A percentile compares a stretch with the other conserved stretches of the same genome.
phyloP scores from a whole-genome alignment of 2,329 filamentous ascomycete species.

The Aspergillus sclerotialis region DNA sequence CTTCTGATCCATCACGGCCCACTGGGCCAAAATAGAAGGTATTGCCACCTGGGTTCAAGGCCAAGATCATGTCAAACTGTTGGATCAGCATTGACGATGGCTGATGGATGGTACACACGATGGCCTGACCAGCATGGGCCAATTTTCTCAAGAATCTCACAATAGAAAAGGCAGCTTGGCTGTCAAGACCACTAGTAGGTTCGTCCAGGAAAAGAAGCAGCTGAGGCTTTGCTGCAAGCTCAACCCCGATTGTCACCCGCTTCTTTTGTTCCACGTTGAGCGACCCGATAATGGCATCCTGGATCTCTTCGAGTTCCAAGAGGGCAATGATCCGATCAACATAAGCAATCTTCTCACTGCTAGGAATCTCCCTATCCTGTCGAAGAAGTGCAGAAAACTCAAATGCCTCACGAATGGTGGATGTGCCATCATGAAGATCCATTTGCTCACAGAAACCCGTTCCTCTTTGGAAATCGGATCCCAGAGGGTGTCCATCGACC shows the following conservation, averaged over 20 bases:
- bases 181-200: constrained; percentile 64
- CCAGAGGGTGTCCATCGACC: constrained; percentile 59
- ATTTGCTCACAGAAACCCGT: constrained; percentile 68
- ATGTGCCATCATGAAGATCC: constrained; percentile 62
- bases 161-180: constrained; percentile 62
- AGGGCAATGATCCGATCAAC: constrained; percentile 61
- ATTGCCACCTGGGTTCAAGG: constrained; percentile 61
- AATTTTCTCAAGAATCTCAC: constrained; percentile 64
- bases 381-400: constrained; percentile 62
- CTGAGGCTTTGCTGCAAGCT: constrained; percentile 62
- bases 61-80: constrained; percentile 67
- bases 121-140: constrained; percentile 59
- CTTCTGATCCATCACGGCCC: constrained; percentile 57
- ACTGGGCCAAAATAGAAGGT: constrained; percentile 69
- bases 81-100: constrained; percentile 63
- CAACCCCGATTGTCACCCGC: constrained; percentile 65
- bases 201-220: constrained; percentile 66
- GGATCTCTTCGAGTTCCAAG: constrained; percentile 57
- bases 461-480: constrained; percentile 58
- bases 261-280: constrained; percentile 66
- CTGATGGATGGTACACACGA: constrained; percentile 69
- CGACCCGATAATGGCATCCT: constrained; percentile 60
- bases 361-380: constrained; percentile 49
- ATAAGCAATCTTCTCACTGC: constrained; percentile 58
- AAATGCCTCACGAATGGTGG: constrained; percentile 61